phyloP scores from a whole-genome alignment of 1,284 basidiomycete species.

The Pisolithus thermaeus region DNA sequence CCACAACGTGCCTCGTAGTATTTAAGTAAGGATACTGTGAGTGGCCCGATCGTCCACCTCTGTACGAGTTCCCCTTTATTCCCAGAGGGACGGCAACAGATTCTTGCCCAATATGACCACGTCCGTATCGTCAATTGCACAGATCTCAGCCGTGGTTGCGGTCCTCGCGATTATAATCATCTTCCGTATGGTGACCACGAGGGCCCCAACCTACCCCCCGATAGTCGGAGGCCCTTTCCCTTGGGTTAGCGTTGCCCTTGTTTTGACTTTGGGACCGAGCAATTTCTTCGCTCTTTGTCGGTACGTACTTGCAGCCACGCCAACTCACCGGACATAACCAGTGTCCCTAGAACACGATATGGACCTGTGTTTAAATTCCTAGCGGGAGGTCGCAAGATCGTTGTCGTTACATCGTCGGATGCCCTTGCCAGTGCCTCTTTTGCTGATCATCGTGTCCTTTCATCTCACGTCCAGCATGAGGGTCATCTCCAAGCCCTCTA shows the following conservation, averaged over 20 bases:
- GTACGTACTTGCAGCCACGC: constrained; percentile 8
- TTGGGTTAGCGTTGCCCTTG: constrained; percentile 15
- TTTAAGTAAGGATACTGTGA: too few species aligned
- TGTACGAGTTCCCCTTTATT: too few species aligned
- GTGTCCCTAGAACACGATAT: constrained; percentile 5
- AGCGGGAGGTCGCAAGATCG: constrained; percentile 14
- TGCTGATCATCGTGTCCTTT: constrained; percentile 4
- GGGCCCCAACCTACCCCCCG: neutral
- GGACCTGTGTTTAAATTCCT: constrained; percentile 14
- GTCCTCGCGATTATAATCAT: too few species aligned
- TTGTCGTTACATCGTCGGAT: constrained; percentile 13
- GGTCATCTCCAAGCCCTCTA: too few species aligned
- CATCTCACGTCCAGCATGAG: constrained; percentile 6
- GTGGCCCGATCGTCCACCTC: too few species aligned
- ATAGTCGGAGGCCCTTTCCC: constrained; percentile 10
- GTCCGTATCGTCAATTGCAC: too few species aligned
- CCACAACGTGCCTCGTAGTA: too few species aligned
- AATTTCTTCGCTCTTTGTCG: constrained; percentile 18
- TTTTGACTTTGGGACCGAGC: constrained; percentile 13
- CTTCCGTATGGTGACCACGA: too few species aligned
- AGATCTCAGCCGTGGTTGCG: too few species aligned
- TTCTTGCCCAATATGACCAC: too few species aligned
- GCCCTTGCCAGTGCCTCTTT: constrained; percentile 12
- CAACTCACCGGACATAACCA: neutral
- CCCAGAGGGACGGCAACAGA: too few species aligned